Evolutionary conservation across 2,329 filamentous ascomycete species (phyloP), one percentile per base, ranked within the genome.

Genomic region (Teratosphaeria pseudoeucalypti): DNA sequence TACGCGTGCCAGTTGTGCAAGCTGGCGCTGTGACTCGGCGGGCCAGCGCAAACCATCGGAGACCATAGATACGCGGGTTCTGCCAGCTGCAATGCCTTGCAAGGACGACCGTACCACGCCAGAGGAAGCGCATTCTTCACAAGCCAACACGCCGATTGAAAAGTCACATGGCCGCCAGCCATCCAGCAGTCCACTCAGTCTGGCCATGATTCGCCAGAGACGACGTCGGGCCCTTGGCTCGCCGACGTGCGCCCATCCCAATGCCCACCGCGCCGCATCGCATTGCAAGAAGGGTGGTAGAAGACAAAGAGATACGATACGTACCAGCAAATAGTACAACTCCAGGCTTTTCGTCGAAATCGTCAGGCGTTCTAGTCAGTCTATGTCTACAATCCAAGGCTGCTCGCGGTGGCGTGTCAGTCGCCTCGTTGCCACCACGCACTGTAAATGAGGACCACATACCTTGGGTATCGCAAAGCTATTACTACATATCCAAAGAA

Each of bases 381-480:
- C 68, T 70, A 70, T 70, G 67, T 70, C 67, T 70, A 69, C 63
- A 66, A 60, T 63, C 57, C 62, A 64, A 64, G 62, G 60, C 63
- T 66, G 14, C 23, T 23, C 23, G 23, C 60, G 6, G 10, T 14
- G 52, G 6, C 29, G 29, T 16, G 37, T 58, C 54, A 58, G 59
- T 23, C 19, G 37, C 23, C n/a, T 11, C 49, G 34, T 47, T 16
- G 26, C 56, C 32, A 60, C 52, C 29, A 56, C 19, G 54, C 19
- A 23, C 26, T 53, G 43, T 16, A 10, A 14, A 26, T 32, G 11
- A 32, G 6, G 34, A 37, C 26, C 10, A 57, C 54, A 34, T 47
- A 65, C 67, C 62, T 60, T 57, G 56, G 54, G 34, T 62, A 60
- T 64, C 59, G 61, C 65, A 55, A 54, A 63, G 64, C 60, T 68